phyloP scores from a whole-genome alignment of 306 rosid species.

The Hippophae rhamnoides region DNA sequence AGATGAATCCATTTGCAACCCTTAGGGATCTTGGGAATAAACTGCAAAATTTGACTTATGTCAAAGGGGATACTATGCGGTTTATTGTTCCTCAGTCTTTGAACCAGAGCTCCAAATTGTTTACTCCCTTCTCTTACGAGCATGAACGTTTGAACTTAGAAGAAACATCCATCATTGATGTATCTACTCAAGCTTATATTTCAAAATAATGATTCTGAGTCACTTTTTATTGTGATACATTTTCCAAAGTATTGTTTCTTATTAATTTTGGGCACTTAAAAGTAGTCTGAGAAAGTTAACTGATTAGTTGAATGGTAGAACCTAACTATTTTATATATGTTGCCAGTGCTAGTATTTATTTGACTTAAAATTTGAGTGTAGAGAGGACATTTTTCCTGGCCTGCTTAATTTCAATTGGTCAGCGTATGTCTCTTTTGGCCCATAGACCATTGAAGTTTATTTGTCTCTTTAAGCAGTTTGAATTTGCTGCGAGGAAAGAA shows the following conservation, averaged over 20 bases:
- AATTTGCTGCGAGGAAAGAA: too few species aligned
- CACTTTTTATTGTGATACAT: background rate
- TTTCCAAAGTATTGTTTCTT: background rate
- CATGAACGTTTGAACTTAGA: constrained; percentile 49
- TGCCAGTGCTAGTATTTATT: too few species aligned
- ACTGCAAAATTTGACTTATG: constrained; percentile 46
- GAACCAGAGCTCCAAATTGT: constrained; percentile 46
- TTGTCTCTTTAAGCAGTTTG: too few species aligned
- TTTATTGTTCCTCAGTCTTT: constrained; percentile 56
- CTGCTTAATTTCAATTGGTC: too few species aligned
- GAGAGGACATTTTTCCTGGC: too few species aligned
- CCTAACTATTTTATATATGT: too few species aligned
- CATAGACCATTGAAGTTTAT: too few species aligned
- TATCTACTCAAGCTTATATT: constrained; percentile 11
- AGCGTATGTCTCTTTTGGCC: too few species aligned
- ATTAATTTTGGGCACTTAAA: background rate
- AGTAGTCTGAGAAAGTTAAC: too few species aligned
- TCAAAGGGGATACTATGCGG: constrained; percentile 74
- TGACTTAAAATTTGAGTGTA: too few species aligned
- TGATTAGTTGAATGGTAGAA: too few species aligned
- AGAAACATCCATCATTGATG: constrained; percentile 63
- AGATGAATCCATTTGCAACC: constrained; percentile 39
- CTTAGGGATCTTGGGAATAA: constrained; percentile 72
- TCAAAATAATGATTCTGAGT: background rate
- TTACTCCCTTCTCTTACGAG: constrained; percentile 69